Evolutionary conservation across 352 stramenopile species (phyloP), one percentile per base, ranked within the genome.

Genomic region (Nothophytophthora sp.): DNA sequence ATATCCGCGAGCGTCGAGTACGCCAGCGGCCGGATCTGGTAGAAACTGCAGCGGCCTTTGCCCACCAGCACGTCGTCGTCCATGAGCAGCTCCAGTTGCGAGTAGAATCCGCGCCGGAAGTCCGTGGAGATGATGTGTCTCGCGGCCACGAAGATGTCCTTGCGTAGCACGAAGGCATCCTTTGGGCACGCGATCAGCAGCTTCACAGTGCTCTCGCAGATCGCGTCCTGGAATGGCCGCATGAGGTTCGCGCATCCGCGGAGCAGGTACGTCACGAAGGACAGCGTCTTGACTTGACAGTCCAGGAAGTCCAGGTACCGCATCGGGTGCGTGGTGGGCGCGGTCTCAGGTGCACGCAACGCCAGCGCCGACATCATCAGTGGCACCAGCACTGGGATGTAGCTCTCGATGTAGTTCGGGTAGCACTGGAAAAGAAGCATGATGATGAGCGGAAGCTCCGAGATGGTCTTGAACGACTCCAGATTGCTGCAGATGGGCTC

Each of bases 371-470:
- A 85, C 80, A 99, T 99, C 96, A 99, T 99, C n/a, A 97, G 74
- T 10, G 96, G 92, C 48, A 99, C 94, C 19, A 99, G 73, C 23
- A 91, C 83, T 2, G 92, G 80, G 35, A 99, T 97, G 65, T 98
- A 97, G 35, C 72, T 91, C 73, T 98, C 95, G 22, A 99, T 94
- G 63, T 96, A 98, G 44, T 90, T 97, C 15, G 94, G 95, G 71
- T 99, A 98, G 44, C 98, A 93, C 73, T 99, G 96, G 54, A 99
- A 99, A 30, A 99, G 86, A 38, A 99, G 70, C 92, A 99, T 99
- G 50, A 99, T 96, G 67, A 98, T 98, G 34, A 99, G 69, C n/a
- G 96, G 96, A 49, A 97, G 90, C 72, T 99, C 97, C 5, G 91
- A 97, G 35, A 99, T 88, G 15, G 98, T 95, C 60, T 96, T 96